phyloP scores from a whole-genome alignment of 495 filamentous ascomycete species.

The Sordaria brevicollis region DNA sequence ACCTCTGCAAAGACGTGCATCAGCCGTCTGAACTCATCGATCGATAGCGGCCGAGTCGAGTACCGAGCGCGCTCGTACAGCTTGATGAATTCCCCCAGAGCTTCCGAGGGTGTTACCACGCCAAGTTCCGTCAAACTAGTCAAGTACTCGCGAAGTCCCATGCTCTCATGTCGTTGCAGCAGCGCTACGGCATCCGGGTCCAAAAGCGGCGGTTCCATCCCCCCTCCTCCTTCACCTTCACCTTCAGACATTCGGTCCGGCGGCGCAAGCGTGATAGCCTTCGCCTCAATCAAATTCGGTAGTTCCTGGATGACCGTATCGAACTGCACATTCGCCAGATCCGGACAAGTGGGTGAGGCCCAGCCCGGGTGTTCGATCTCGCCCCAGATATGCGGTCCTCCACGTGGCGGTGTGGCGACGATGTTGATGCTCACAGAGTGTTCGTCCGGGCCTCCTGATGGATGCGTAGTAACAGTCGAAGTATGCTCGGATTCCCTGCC shows the following conservation, averaged over 20 bases:
- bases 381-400: constrained; percentile 52
- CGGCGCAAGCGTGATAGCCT: constrained; percentile 74
- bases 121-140: constrained; percentile 54
- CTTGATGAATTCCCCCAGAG: constrained; percentile 53
- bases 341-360: constrained; percentile 64
- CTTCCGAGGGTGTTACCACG: constrained; percentile 47
- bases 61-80: constrained; percentile 81
- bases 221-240: constrained; percentile 3
- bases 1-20: constrained; percentile 86
- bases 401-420: constrained; percentile 19
- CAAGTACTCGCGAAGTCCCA: constrained; percentile 78
- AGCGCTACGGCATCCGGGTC: constrained; percentile 55
- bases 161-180: constrained; percentile 57
- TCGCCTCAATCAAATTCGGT: constrained; percentile 85
- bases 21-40: constrained; percentile 63
- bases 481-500: constrained; percentile 8
- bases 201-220: constrained; percentile 22
- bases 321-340: constrained; percentile 74
- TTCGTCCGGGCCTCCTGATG: neutral
- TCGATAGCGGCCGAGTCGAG: constrained; percentile 43
- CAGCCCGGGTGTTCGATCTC: constrained; percentile 78
- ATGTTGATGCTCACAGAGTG: constrained; percentile 5
- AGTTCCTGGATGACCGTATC: constrained; percentile 73
- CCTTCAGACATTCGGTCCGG: constrained; percentile 39
- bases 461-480: constrained; percentile 2